phyloP scores from a whole-genome alignment of 257 asterid genomes.

The Euphrasia confusa region DNA sequence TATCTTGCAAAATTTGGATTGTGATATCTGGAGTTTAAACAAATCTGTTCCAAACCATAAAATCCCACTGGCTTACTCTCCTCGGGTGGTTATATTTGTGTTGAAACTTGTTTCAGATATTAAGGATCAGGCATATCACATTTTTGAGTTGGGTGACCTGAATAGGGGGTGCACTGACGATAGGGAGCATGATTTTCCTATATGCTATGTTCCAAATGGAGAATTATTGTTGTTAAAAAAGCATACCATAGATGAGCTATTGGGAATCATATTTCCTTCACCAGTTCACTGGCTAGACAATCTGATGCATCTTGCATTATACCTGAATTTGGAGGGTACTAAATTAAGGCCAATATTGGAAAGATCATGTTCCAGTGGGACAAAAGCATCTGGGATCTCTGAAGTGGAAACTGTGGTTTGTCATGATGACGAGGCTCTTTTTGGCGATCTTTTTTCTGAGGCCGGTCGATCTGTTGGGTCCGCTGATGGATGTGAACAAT shows the following conservation, averaged over 20 bases:
- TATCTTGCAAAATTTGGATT: constrained; percentile 54
- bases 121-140: constrained; percentile 44
- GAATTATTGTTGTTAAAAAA: constrained; percentile 50
- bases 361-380: constrained; percentile 54
- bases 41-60: constrained; percentile 45
- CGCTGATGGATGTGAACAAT: constrained; percentile 72
- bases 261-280: constrained; percentile 59
- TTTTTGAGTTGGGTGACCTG: constrained; percentile 44
- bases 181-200: constrained; percentile 39
- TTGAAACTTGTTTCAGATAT: constrained; percentile 64
- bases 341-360: constrained; percentile 72
- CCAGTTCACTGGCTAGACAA: constrained; percentile 74
- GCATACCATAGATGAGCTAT: constrained; percentile 58
- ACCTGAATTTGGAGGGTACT: constrained; percentile 81
- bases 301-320: constrained; percentile 58
- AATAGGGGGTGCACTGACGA: constrained; percentile 25
- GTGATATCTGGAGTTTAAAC: constrained; percentile 53
- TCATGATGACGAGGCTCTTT: constrained; percentile 94
- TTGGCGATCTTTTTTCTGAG: constrained; percentile 98
- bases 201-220: constrained; percentile 41
- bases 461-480: constrained; percentile 86
- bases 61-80: constrained; percentile 72
- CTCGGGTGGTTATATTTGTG: constrained; percentile 64
- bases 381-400: constrained; percentile 58
- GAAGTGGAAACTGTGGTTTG: constrained; percentile 70